Conservation (phyloP, 2,329 filamentous ascomycete genomes). For the Fusarium tjaetaba region DNA sequence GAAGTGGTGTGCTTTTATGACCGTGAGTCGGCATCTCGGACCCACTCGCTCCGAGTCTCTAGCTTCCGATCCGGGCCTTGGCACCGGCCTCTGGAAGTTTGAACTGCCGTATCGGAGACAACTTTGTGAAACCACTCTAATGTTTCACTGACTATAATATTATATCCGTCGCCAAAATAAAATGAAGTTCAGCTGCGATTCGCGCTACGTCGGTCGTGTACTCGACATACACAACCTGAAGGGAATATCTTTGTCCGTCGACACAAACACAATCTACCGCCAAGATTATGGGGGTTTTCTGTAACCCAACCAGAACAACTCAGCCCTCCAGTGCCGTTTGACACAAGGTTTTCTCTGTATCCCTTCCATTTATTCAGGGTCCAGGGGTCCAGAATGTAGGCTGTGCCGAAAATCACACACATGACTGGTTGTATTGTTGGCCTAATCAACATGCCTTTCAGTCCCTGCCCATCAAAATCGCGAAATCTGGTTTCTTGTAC, state of each 20-base stretch:
- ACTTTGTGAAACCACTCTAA: not conserved
- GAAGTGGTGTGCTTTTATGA: not conserved
- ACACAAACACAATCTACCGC: not conserved
- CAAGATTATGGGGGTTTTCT: constrained; percentile 14
- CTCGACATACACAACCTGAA: not conserved
- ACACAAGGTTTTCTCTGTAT: not conserved
- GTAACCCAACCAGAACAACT: constrained; percentile 28
- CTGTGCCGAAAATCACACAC: not conserved
- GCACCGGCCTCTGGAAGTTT: not conserved
- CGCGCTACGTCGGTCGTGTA: not conserved
- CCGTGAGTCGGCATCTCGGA: not conserved
- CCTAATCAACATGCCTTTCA: not conserved
- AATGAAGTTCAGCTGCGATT: not conserved
- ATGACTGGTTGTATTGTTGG: constrained; percentile 19
- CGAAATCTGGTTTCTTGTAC: constrained; percentile 41
- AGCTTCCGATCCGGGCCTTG: not conserved
- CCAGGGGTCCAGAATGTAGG: constrained; percentile 32
- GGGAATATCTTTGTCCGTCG: not conserved
- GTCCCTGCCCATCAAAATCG: constrained; percentile 17
- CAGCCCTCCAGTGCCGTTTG: constrained; percentile 33
- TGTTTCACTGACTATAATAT: not conserved
- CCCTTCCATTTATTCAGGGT: constrained; percentile 23
- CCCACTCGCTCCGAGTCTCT: constrained; percentile 7
- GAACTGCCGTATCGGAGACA: not conserved
- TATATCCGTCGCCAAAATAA: not conserved